Base-by-base conservation (phyloP, 2,329 filamentous ascomycete genomes). In the Colletotrichum sp. region DNA sequence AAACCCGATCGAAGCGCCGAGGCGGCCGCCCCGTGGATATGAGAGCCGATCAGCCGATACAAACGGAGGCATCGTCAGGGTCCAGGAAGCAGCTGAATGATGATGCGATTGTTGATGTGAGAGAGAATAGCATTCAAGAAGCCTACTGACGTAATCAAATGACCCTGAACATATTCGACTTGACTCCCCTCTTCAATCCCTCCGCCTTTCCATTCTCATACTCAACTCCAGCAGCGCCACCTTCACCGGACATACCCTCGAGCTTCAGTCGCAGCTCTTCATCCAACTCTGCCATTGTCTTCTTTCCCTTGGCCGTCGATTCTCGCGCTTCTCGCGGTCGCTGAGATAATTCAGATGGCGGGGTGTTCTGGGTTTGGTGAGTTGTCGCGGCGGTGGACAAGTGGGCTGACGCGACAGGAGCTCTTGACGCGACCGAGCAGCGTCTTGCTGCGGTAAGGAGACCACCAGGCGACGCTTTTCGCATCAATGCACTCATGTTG, bases 111-210 rank as follows among this genome's bases (percentile, higher is more conserved):
- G 59, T n/a, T 62, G 19, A 62, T 22, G 1, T 15, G 15, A 29
- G 16, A n/a, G 29, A 62, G 9, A 19, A 59, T 27, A 15, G 25
- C 13, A 59, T 59, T 59, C 15, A 27, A 16, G 15, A 5, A 29
- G 55, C 55, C 22, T 27, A 52, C 29, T 29, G 6, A 25, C 62
- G 8, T 57, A 16, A 29, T 22, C 70, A 92, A 25, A 95, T 95
- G 76, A 93, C 90, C 19, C 93, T 87, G 82, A 96, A 96, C 93
- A 95, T 95, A 79, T 95, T 95, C 69, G 93, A 91, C 82, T 90
- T 92, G 13, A 96, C 94, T 44, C 92, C 90, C 66, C 94, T 87
- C 85, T 95, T 96, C 89, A 96, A 93, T 0, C 92, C 88, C 8
- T 92, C 92, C 0, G 94, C 91, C 82, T 93, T 90, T 0, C 95